A percentile compares a stretch with the other conserved stretches of the same genome.
phyloP scores from a whole-genome alignment of 1,284 basidiomycete genomes.

The Omphalotus olearius region DNA sequence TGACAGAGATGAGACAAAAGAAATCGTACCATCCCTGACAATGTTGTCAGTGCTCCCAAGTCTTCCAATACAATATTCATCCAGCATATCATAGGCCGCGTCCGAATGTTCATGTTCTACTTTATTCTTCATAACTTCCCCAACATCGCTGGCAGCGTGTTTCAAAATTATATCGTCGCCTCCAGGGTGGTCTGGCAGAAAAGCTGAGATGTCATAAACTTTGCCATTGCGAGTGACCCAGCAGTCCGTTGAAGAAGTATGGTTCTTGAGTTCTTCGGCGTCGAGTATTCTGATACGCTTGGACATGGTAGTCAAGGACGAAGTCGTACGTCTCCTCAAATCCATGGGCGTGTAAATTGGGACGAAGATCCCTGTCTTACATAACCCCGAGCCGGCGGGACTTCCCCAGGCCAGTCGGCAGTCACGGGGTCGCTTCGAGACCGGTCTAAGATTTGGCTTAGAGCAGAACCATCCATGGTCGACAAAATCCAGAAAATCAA shows the following conservation, averaged over 20 bases:
- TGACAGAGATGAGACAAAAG: background rate
- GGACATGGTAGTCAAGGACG: conserved; percentile 34
- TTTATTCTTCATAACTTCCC: conserved; percentile 77
- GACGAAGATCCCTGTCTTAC: too few species aligned
- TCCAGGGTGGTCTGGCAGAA: conserved; percentile 80
- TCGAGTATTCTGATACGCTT: conserved; percentile 73
- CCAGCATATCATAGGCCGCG: conserved; percentile 88
- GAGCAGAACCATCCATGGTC: background rate
- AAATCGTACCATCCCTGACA: conserved; percentile 65
- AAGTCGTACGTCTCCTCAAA: background rate
- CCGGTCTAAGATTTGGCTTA: background rate
- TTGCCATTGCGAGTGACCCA: conserved; percentile 73
- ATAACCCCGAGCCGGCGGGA: too few species aligned
- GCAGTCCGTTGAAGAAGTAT: conserved; percentile 55
- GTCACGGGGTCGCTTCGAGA: too few species aligned
- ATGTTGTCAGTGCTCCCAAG: conserved; percentile 73
- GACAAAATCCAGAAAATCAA: background rate
- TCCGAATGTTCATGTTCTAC: conserved; percentile 92
- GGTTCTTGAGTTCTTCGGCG: conserved; percentile 61
- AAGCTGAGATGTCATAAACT: conserved; percentile 77
- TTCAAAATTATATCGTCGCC: conserved; percentile 81
- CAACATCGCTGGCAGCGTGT: conserved; percentile 84
- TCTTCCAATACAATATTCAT: conserved; percentile 82
- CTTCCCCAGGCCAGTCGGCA: too few species aligned
- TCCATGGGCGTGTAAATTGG: too few species aligned